A percentile compares a stretch with the other conserved stretches of the same genome.
These are phyloP conservation scores for Dactylellina haptotyla DNA, from an alignment of 2,329 filamentous ascomycete genomes.

Conservation along the genomic window DNA sequence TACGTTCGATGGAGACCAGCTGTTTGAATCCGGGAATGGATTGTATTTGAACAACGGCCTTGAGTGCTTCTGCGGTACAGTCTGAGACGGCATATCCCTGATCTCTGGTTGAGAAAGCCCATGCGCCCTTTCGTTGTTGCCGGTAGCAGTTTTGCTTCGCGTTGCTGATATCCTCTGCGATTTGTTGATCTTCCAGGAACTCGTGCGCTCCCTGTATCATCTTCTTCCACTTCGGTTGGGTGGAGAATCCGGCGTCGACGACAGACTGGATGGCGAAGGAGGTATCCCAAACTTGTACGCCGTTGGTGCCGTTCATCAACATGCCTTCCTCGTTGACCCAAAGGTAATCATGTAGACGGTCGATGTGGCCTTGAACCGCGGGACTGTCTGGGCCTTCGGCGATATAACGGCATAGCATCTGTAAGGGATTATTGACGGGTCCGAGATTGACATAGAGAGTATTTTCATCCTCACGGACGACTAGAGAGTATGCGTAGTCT, in stretches of 20 bases:
- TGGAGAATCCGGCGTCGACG: conserved; percentile 79
- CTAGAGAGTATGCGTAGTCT: conserved; percentile 80
- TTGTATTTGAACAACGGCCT: conserved; percentile 85
- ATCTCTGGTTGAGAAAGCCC: conserved; percentile 91
- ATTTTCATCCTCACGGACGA: conserved; percentile 92
- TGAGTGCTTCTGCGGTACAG: conserved; percentile 90
- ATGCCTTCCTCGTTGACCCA: conserved; percentile 95
- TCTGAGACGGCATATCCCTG: conserved; percentile 97
- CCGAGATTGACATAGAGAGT: conserved; percentile 87
- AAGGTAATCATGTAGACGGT: conserved; percentile 83
- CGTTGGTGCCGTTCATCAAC: conserved; percentile 95
- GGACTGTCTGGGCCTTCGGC: conserved; percentile 79
- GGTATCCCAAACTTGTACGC: conserved; percentile 98
- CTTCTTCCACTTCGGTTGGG: conserved; percentile 78
- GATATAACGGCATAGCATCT: conserved; percentile 85
- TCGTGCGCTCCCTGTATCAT: conserved; percentile 84
- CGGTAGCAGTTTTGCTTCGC: conserved; percentile 85
- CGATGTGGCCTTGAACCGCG: conserved; percentile 78
- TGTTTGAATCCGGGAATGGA: conserved; percentile 78
- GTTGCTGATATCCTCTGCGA: conserved; percentile 77
- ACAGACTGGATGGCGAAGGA: conserved; percentile 86
- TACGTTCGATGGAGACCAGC: conserved; percentile 77
- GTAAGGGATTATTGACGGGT: conserved; percentile 90
- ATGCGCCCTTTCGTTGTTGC: conserved; percentile 89
- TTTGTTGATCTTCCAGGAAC: conserved; percentile 91